phyloP scores from a whole-genome alignment of 1,139 yeast species.

The Waltiozyma sp. region DNA sequence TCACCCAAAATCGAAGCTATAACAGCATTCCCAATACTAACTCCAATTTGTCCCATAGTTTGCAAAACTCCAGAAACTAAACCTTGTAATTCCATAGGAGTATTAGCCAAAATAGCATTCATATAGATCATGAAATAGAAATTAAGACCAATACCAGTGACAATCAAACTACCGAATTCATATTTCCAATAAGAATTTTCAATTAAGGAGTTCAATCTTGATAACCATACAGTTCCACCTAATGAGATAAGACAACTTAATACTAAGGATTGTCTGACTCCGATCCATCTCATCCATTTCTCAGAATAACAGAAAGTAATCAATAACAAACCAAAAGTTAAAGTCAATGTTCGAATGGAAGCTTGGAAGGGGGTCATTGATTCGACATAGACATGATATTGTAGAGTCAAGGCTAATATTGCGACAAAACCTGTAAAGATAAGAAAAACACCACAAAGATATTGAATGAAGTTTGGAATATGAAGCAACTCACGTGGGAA shows the following conservation, averaged over 20 bases:
- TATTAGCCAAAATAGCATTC: slow-evolving; percentile 3
- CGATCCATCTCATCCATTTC: not conserved
- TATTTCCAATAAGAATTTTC: slow-evolving; percentile 20
- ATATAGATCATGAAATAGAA: slow-evolving; percentile 5
- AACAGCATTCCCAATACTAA: slow-evolving; percentile 6
- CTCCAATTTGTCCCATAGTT: slow-evolving; percentile 5
- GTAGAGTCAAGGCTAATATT: not conserved
- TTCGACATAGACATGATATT: not conserved
- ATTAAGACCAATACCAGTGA: slow-evolving; percentile 15
- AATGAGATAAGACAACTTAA: slow-evolving; percentile 11
- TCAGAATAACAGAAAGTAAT: not conserved
- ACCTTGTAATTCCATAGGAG: slow-evolving; percentile 9
- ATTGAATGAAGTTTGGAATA: not conserved
- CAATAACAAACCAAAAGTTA: not conserved
- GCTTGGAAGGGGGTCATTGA: not conserved
- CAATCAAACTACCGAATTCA: slow-evolving; percentile 13
- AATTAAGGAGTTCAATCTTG: slow-evolving; percentile 12
- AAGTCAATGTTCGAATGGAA: not conserved
- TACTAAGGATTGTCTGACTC: not conserved
- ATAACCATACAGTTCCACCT: slow-evolving; percentile 14
- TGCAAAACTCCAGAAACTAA: slow-evolving; percentile 6
- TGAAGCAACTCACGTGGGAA: not conserved
- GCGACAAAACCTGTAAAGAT: not conserved
- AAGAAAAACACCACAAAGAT: not conserved
- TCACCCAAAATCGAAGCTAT: slow-evolving; percentile 4